phyloP scores from a whole-genome alignment of 2,329 filamentous ascomycete genomes.

The Monilinia fructicola region DNA sequence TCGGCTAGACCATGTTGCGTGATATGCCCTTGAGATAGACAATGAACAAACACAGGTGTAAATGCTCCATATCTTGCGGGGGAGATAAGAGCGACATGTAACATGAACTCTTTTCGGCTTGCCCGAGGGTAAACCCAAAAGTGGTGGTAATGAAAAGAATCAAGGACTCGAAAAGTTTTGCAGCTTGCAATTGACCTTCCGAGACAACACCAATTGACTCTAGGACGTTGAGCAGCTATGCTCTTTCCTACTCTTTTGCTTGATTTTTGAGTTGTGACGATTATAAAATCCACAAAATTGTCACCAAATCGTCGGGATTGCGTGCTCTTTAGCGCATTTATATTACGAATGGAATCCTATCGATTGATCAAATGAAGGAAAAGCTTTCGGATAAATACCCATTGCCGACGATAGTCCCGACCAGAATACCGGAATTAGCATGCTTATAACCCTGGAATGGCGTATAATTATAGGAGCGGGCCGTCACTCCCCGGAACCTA shows the following conservation, averaged over 20 bases:
- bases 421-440: background rate
- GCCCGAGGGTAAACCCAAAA: background rate
- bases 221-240: background rate
- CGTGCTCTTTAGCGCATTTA: background rate
- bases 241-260: background rate
- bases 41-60: background rate
- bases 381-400: background rate
- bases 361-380: background rate
- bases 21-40: background rate
- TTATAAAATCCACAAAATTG: background rate
- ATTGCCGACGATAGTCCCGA: background rate
- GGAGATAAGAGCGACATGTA: background rate
- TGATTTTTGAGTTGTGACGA: background rate
- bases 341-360: background rate
- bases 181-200: background rate
- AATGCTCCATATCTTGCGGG: background rate
- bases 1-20: background rate
- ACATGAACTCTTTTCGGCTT: background rate
- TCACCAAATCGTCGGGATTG: background rate
- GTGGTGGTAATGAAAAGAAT: background rate
- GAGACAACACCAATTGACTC: background rate
- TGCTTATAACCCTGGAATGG: background rate
- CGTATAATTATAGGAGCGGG: too few species aligned
- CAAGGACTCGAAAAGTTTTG: background rate
- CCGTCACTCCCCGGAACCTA: too few species aligned